Percentiles rank a stretch among this genome's conserved stretches.
These are phyloP conservation scores for Eucalyptus shirleyi DNA, from an alignment of 345 rosid genomes.

Conservation along the genomic window DNA sequence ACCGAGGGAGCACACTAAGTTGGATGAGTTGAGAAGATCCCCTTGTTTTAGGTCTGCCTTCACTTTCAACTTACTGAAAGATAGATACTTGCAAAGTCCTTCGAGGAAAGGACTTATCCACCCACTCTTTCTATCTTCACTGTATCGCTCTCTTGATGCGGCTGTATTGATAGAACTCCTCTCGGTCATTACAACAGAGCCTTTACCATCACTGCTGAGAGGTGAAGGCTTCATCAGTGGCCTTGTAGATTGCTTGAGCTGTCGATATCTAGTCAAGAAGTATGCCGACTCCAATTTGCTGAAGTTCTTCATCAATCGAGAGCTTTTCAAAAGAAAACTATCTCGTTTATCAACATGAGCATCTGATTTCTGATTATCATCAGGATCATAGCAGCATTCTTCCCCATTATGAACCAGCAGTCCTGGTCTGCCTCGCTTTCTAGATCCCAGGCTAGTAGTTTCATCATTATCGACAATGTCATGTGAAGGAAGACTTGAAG, in stretches of 20 bases:
- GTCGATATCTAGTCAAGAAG: slow-evolving; percentile 66
- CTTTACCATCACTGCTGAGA: slow-evolving; percentile 62
- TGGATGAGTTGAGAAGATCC: slow-evolving; percentile 76
- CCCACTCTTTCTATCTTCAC: slow-evolving; percentile 37
- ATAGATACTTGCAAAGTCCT: slow-evolving; percentile 85
- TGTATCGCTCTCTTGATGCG: slow-evolving; percentile 26
- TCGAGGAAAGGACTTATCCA: slow-evolving; percentile 97
- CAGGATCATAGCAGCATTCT: slow-evolving; percentile 34
- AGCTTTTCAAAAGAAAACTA: slow-evolving; percentile 43
- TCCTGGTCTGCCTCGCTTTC: slow-evolving; percentile 57
- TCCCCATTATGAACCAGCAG: slow-evolving; percentile 15
- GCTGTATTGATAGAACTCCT: slow-evolving; percentile 65
- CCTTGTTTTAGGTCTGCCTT: slow-evolving; percentile 92
- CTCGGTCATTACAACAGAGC: slow-evolving; percentile 59
- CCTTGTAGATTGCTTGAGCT: slow-evolving; percentile 36
- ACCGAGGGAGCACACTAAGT: slow-evolving; percentile 77
- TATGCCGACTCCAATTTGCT: slow-evolving; percentile 86
- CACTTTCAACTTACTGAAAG: slow-evolving; percentile 72
- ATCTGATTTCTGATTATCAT: slow-evolving; percentile 21
- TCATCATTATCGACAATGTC: slow-evolving; percentile 26
- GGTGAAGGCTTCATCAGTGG: slow-evolving; percentile 38
- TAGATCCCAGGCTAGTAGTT: slow-evolving; percentile 43
- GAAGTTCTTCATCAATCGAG: slow-evolving; percentile 79
- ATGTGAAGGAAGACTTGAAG: slow-evolving; percentile 24
- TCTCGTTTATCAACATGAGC: slow-evolving; percentile 30